phyloP scores from a whole-genome alignment of 495 filamentous ascomycete species.

The Penicillium macrosclerotiorum region DNA sequence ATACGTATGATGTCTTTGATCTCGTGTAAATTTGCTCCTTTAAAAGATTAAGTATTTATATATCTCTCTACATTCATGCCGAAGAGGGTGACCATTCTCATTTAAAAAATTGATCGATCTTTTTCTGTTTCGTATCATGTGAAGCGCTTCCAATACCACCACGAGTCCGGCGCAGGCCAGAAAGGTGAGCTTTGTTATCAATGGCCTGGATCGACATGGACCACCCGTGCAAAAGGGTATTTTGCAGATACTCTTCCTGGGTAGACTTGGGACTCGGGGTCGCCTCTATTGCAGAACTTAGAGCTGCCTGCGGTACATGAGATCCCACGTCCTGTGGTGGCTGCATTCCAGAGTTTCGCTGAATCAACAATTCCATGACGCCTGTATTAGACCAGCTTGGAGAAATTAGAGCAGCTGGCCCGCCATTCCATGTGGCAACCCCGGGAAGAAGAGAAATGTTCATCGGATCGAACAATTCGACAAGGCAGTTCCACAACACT shows the following conservation, averaged over 20 bases:
- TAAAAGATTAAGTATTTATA: too few relatives aligned
- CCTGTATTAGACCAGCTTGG: slow-evolving; percentile 69
- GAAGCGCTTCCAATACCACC: slow-evolving; percentile 72
- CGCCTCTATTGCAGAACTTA: background rate
- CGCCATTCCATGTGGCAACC: slow-evolving; percentile 3
- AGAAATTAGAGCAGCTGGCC: slow-evolving; percentile 6
- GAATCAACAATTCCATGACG: slow-evolving; percentile 52
- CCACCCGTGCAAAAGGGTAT: slow-evolving; percentile 18
- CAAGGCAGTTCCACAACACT: slow-evolving; percentile 60
- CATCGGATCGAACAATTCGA: slow-evolving; percentile 49
- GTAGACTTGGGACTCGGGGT: background rate
- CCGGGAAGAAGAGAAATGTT: slow-evolving; percentile 25
- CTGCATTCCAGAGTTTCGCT: slow-evolving; percentile 1
- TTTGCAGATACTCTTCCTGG: background rate
- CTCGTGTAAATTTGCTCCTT: too few relatives aligned
- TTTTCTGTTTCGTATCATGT: slow-evolving; percentile 69
- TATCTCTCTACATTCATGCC: too few relatives aligned
- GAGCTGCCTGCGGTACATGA: background rate
- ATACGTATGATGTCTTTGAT: too few relatives aligned
- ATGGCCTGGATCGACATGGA: slow-evolving; percentile 19
- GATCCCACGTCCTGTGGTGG: background rate
- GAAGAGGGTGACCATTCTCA: too few relatives aligned
- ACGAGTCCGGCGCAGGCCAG: slow-evolving; percentile 66
- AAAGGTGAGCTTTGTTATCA: slow-evolving; percentile 64
- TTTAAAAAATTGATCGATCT: slow-evolving; percentile 76